phyloP scores from a whole-genome alignment of 441 rosid species.

The Pelargonium myrrhifolium region DNA sequence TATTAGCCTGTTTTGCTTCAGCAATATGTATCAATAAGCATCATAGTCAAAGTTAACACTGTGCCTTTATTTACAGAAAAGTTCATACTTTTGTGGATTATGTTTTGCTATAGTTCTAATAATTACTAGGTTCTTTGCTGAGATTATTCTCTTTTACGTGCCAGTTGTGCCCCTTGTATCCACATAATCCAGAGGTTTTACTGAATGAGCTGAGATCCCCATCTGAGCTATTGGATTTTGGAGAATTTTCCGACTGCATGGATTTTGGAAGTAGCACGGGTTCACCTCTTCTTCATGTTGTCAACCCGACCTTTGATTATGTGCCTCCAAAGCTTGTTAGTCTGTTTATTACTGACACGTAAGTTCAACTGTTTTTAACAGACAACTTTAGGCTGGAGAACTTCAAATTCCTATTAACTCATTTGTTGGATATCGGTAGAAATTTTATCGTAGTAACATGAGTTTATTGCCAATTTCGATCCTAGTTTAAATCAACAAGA shows the following conservation, averaged over 20 bases:
- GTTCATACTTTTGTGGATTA: background rate
- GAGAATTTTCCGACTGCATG: slow-evolving; percentile 95
- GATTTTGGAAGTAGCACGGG: slow-evolving; percentile 60
- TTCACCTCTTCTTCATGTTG: slow-evolving; percentile 66
- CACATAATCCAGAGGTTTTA: slow-evolving; percentile 90
- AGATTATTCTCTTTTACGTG: slow-evolving; percentile 14
- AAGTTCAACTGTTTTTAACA: slow-evolving; percentile 32
- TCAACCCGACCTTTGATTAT: slow-evolving; percentile 89
- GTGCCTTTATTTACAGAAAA: background rate
- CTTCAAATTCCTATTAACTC: background rate
- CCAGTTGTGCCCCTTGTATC: slow-evolving; percentile 93
- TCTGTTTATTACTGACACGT: slow-evolving; percentile 93
- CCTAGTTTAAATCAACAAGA: background rate
- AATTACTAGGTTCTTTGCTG: background rate
- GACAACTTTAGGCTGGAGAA: slow-evolving; percentile 4
- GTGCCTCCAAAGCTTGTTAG: slow-evolving; percentile 98
- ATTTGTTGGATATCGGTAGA: background rate
- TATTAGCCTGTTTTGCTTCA: background rate
- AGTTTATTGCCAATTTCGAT: background rate
- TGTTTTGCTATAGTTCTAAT: background rate
- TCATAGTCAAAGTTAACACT: background rate
- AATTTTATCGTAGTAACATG: background rate
- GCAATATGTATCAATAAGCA: background rate
- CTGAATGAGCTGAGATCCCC: slow-evolving; percentile 94
- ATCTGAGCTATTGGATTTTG: slow-evolving; percentile 87